These are phyloP conservation scores for Ulota crispa DNA, from an alignment of 225 moss, liverwort and hornwort species.

Conservation along the genomic window DNA sequence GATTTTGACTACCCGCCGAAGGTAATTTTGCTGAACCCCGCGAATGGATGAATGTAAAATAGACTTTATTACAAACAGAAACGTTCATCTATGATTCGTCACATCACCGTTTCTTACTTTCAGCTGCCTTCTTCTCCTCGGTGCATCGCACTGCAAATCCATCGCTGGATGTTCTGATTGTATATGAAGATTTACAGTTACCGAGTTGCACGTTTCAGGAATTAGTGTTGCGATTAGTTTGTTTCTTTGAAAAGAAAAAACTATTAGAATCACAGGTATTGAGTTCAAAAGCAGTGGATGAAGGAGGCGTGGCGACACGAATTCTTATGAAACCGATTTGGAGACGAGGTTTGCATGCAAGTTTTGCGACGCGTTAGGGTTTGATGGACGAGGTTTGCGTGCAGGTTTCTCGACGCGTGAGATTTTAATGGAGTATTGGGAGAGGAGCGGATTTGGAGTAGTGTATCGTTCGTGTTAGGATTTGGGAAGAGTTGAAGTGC, in stretches of 20 bases:
- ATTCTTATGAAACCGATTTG: not conserved
- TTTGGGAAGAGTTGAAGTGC: conserved; percentile 8
- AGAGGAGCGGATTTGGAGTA: not conserved
- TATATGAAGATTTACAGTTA: not conserved
- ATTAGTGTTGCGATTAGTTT: not conserved
- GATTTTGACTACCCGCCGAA: no score
- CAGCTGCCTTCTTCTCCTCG: not conserved
- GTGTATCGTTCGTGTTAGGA: not conserved
- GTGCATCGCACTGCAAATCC: not conserved
- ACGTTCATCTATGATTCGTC: not conserved
- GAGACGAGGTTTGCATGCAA: conserved; percentile 1
- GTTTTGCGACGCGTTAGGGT: conserved; percentile 1
- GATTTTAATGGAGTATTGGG: conserved; percentile 25
- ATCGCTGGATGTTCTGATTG: not conserved
- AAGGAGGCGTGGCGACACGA: conserved; percentile 7
- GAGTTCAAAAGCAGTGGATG: not conserved
- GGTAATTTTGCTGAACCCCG: not conserved
- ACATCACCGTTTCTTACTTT: not conserved
- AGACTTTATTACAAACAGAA: not conserved
- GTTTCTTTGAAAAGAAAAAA: not conserved
- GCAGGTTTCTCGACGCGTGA: not conserved
- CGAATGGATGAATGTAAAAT: not conserved
- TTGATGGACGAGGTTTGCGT: conserved; percentile 20
- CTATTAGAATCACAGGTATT: not conserved
- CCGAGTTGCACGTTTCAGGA: no score